Conservation (phyloP, 768 basidiomycete species). For the Mrakia blollopis region DNA sequence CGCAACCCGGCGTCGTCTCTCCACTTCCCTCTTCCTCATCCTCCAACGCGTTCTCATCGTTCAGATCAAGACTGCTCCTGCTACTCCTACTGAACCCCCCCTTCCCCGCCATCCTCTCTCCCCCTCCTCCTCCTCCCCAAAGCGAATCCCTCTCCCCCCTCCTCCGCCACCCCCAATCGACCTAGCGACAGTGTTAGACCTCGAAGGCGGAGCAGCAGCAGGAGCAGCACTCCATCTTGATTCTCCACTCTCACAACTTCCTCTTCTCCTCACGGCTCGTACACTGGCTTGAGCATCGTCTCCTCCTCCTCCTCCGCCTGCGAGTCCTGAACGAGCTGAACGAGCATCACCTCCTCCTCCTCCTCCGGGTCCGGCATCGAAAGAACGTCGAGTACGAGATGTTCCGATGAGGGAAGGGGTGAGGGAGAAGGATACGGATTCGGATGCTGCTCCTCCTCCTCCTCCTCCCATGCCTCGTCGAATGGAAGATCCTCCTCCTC, state of each 20-base stretch:
- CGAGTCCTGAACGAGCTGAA: background rate
- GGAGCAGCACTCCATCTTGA: slow-evolving; percentile 24
- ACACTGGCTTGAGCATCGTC: slow-evolving; percentile 16
- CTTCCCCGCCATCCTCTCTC: background rate
- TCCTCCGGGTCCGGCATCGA: background rate
- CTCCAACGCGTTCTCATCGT: background rate
- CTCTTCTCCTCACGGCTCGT: slow-evolving; percentile 21
- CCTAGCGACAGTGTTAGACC: background rate
- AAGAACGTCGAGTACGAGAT: background rate
- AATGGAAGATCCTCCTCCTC: slow-evolving; percentile 5
- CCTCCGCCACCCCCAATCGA: background rate
- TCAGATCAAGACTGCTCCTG: background rate
- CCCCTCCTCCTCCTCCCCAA: background rate
- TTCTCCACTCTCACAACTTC: slow-evolving; percentile 27
- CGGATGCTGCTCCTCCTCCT: background rate
- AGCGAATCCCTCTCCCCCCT: slow-evolving; percentile 19
- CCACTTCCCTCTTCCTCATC: slow-evolving; percentile 9
- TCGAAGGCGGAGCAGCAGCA: background rate
- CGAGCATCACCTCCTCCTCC: background rate
- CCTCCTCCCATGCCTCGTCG: slow-evolving; percentile 7
- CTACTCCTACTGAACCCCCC: background rate
- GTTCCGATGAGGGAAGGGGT: background rate
- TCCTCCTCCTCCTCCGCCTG: background rate
- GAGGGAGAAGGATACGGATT: slow-evolving; percentile 10
- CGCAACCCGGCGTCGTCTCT: background rate